phyloP scores from a whole-genome alignment of 306 rosid genomes.

The Cucurbita pepo region DNA sequence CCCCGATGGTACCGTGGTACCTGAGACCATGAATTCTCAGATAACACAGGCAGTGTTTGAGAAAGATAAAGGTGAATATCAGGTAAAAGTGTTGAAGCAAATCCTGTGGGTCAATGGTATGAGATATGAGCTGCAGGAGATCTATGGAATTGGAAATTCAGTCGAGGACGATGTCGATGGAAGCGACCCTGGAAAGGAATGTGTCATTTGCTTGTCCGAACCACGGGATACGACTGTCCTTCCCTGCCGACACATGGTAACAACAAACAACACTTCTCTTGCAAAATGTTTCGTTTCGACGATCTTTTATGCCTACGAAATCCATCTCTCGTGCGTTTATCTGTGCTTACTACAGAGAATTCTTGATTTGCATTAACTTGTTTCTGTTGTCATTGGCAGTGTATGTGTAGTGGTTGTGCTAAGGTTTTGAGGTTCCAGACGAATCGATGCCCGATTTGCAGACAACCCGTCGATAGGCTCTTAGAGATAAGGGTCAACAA shows the following conservation, averaged over 20 bases:
- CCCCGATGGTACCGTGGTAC: conserved; percentile 29
- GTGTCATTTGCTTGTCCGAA: conserved; percentile 94
- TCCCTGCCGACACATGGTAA: conserved; percentile 99
- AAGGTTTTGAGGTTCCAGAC: conserved; percentile 84
- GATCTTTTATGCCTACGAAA: not conserved
- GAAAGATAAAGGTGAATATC: conserved; percentile 79
- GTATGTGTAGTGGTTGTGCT: conserved; percentile 91
- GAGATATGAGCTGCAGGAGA: conserved; percentile 94
- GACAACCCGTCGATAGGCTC: conserved; percentile 96
- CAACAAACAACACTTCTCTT: not conserved
- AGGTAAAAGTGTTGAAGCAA: conserved; percentile 68
- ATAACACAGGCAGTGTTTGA: conserved; percentile 82
- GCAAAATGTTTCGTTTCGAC: not conserved
- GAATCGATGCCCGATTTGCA: conserved; percentile 85
- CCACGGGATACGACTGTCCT: conserved; percentile 91
- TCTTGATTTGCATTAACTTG: not conserved
- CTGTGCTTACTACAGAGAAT: not conserved
- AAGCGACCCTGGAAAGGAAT: conserved; percentile 88
- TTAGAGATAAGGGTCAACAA: conserved; percentile 71
- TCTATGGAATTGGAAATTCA: conserved; percentile 87
- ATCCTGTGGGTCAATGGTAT: conserved; percentile 73
- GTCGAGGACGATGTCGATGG: conserved; percentile 70
- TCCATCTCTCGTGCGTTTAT: not conserved
- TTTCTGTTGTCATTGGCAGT: conserved; percentile 35
- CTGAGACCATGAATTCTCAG: conserved; percentile 49